Evolutionary conservation across 2,329 filamentous ascomycete species (phyloP), one percentile per base, ranked within the genome.

Genomic region (Diaporthe ilicicola): DNA sequence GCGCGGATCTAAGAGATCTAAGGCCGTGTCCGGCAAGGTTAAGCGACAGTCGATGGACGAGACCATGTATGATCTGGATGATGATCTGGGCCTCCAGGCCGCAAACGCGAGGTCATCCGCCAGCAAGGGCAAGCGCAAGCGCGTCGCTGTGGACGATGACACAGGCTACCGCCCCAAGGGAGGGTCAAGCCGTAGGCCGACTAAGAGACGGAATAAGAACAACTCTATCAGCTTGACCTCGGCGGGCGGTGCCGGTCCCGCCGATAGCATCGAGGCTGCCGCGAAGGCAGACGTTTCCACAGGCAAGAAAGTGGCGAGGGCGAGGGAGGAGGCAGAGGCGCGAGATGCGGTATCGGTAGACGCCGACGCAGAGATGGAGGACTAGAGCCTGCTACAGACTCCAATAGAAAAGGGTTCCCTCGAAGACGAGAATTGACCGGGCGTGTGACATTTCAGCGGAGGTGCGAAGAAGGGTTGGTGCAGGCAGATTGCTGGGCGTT

Each of bases 151-250:
- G 34, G 88, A 89, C 42, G 89, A 90, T 9, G 89, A 91, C 73
- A 79, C 81, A 0, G 88, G 88, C 4, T 91, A 91, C 77, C 84
- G 88, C 70, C 88, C 89, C 3, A 89, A 89, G 74, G 86, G 86
- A 3, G 88, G 88, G 2, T 83, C 83, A 2, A 85, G 83, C 46
- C 82, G 87, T 48, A 86, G 87, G 22, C 80, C 81, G 0, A 90
- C 90, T 82, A 86, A 86, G 79, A 90, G 89, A 83, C 83, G 87
- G 4, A 89, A 88, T 84, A 89, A 87, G 75, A 86, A 87, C 22
- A 68, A 32, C 44, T 71, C 71, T 27, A 15, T 71, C 32, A 62
- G 69, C 22, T 39, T 55, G 34, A 2, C 34, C 6, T 56, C 62
- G 6, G 59, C 48, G 17, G 67, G 56, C 27, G 67, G 67, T 27